Conservation (phyloP, 1,284 basidiomycete genomes). For the Ustilago esculenta region DNA sequence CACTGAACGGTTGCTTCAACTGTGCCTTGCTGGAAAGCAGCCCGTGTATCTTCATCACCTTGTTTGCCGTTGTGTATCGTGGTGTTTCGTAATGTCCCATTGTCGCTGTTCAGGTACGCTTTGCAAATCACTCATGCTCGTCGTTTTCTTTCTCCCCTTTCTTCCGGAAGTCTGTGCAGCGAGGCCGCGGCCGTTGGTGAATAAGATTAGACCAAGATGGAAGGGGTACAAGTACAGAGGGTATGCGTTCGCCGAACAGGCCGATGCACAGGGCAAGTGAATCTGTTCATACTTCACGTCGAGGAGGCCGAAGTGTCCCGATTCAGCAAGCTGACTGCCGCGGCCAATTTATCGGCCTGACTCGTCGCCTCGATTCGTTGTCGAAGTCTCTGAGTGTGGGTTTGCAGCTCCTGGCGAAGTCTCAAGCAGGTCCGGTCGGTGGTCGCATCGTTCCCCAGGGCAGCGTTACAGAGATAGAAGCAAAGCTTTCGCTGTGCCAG, state of each 20-base stretch:
- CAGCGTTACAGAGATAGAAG: constrained; percentile 25
- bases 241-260: too few species aligned
- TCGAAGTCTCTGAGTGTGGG: neutral
- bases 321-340: constrained; percentile 13
- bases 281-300: too few species aligned
- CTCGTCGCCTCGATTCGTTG: constrained; percentile 1
- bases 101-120: neutral
- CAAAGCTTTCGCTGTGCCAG: constrained; percentile 33
- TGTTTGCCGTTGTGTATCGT: neutral
- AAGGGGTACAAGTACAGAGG: neutral
- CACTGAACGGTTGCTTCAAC: neutral
- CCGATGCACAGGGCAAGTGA: too few species aligned
- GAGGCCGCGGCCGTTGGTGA: too few species aligned
- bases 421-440: neutral
- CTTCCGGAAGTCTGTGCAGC: too few species aligned
- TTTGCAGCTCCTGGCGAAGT: constrained; percentile 6
- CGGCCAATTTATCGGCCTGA: constrained; percentile 27
- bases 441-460: neutral
- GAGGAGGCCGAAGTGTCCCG: neutral
- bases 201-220: too few species aligned
- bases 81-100: constrained; percentile 1
- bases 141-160: too few species aligned
- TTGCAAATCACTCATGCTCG: constrained; percentile 6
- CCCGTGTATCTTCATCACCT: neutral
- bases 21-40: too few species aligned